phyloP scores from a whole-genome alignment of 1,139 yeast species.

The Diutina pseudorugosa region DNA sequence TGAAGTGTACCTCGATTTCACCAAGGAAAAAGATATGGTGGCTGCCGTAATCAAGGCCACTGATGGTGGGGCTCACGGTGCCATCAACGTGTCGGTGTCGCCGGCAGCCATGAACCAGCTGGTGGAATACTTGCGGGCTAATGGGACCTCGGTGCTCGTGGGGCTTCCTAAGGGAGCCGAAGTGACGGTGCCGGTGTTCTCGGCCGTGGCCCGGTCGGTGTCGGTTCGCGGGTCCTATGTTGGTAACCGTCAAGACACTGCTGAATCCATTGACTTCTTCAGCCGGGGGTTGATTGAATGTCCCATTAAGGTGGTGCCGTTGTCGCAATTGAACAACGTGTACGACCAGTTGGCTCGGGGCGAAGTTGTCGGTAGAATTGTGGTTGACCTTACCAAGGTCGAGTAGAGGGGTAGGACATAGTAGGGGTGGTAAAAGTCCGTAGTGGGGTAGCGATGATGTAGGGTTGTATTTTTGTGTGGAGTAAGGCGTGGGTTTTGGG shows the following conservation, averaged over 20 bases:
- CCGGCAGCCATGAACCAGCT: conserved; percentile 62
- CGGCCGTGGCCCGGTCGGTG: conserved; percentile 52
- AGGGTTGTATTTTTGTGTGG: too few relatives aligned
- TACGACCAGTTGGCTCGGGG: conserved; percentile 62
- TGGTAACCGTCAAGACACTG: conserved; percentile 70
- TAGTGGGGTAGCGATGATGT: too few relatives aligned
- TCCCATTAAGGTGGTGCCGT: conserved; percentile 56
- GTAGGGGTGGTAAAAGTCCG: background rate
- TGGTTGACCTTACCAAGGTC: conserved; percentile 41
- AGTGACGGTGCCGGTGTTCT: conserved; percentile 49
- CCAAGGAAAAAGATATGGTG: conserved; percentile 40
- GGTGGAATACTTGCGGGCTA: conserved; percentile 54
- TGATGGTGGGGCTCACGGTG: conserved; percentile 76
- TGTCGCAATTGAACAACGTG: conserved; percentile 46
- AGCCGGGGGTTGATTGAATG: conserved; percentile 55
- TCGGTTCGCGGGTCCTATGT: conserved; percentile 66
- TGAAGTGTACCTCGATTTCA: conserved; percentile 58
- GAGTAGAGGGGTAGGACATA: conserved; percentile 7
- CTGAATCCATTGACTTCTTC: conserved; percentile 68
- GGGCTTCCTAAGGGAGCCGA: conserved; percentile 71
- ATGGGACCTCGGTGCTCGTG: conserved; percentile 70
- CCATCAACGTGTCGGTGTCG: conserved; percentile 69
- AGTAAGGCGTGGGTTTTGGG: too few relatives aligned
- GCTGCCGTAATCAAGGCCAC: conserved; percentile 47
- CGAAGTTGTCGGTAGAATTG: conserved; percentile 62